These are phyloP conservation scores for Pseudogymnoascus sp. DNA, from an alignment of 2,329 filamentous ascomycete species.

Conservation along the genomic window DNA sequence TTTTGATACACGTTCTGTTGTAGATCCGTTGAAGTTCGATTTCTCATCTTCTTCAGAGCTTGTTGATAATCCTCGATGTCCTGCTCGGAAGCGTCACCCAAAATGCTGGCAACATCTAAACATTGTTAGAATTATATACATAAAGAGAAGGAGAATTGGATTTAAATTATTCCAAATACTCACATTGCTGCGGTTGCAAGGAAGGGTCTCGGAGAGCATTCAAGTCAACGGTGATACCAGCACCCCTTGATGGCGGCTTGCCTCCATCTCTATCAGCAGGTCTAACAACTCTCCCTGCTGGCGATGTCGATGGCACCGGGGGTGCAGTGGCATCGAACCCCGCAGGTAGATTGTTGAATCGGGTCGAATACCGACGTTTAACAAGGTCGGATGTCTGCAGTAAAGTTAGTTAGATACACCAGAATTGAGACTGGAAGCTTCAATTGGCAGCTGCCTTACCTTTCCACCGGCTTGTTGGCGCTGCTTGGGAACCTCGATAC, in stretches of 20 bases:
- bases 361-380: constrained; percentile 88
- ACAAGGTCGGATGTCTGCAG: constrained; percentile 68
- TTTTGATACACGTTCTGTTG: constrained; percentile 97
- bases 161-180: constrained; percentile 24
- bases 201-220: constrained; percentile 74
- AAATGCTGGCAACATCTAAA: constrained; percentile 32
- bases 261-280: constrained; percentile 22
- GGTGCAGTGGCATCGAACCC: constrained; percentile 60
- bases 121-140: constrained; percentile 15
- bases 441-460: constrained; percentile 31
- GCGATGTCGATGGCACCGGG: constrained; percentile 64
- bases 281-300: constrained; percentile 47
- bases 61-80: constrained; percentile 29
- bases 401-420: constrained; percentile 13
- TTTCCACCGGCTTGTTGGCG: constrained; percentile 50
- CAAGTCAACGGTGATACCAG: constrained; percentile 64
- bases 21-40: constrained; percentile 51
- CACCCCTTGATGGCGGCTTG: constrained; percentile 30
- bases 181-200: constrained; percentile 73
- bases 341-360: constrained; percentile 71
- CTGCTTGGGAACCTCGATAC: constrained; percentile 33
- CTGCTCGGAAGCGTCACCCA: constrained; percentile 29
- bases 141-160: background rate
- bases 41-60: constrained; percentile 25
- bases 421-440: background rate